Evolutionary conservation across 306 rosid species (phyloP).

Genomic region (Lupinus albus): DNA sequence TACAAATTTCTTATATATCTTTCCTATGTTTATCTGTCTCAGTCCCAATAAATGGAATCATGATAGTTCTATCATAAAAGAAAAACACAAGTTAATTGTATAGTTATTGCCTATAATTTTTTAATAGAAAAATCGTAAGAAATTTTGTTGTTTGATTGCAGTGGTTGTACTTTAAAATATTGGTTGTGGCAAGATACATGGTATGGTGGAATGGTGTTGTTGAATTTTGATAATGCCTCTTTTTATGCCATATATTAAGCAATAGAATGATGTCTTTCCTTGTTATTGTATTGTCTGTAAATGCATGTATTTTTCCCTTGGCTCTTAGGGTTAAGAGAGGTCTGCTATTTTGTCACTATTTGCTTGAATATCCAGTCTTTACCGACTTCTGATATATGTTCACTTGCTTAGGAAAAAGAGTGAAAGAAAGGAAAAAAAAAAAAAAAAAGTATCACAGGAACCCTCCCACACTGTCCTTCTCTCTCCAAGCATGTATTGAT

Average conservation of each 20-base stretch:
- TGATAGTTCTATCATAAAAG: constrained; percentile 1
- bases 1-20: too few relatives aligned
- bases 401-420: neutral
- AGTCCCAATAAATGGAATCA: neutral
- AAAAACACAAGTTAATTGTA: neutral
- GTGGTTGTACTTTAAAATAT: neutral
- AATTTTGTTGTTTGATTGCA: neutral
- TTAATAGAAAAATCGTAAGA: neutral
- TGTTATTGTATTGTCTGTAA: neutral
- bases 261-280: constrained; percentile 16
- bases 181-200: constrained; percentile 1
- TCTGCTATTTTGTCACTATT: constrained; percentile 2
- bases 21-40: too few relatives aligned
- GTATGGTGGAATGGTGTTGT: constrained; percentile 7
- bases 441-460: neutral
- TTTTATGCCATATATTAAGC: constrained; percentile 16
- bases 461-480: neutral
- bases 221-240: constrained; percentile 19
- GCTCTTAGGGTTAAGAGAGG: neutral
- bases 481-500: neutral
- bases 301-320: neutral
- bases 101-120: neutral
- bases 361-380: neutral
- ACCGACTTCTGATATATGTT: constrained; percentile 14
- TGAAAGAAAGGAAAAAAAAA: neutral